Percentiles rank a stretch among this genome's conserved stretches.
These are phyloP conservation scores for Tillandsia fasciculata DNA, from an alignment of 176 grass and related monocot species.

Conservation along the genomic window DNA sequence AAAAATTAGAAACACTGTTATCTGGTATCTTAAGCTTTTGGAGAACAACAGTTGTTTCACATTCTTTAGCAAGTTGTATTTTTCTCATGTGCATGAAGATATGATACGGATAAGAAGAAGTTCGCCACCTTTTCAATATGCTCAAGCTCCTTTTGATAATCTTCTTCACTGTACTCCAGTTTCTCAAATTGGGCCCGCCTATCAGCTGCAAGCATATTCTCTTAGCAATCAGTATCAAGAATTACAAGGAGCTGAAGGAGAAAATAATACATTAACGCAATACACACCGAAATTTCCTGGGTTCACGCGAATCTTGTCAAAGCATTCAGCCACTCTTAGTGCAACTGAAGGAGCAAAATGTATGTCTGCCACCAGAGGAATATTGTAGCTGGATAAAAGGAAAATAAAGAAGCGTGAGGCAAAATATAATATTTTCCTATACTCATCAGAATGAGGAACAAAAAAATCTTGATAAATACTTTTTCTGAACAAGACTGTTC, in stretches of 20 bases:
- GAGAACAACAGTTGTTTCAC: no score
- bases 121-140: constrained; percentile 80
- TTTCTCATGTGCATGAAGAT: no score
- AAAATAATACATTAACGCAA: constrained; percentile 12
- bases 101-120: not conserved
- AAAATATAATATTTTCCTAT: constrained; percentile 12
- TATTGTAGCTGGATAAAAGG: constrained; percentile 53
- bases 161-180: constrained; percentile 79
- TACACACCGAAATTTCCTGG: constrained; percentile 92
- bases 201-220: constrained; percentile 58
- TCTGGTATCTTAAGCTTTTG: no score
- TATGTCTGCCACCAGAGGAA: constrained; percentile 97
- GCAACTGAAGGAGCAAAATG: constrained; percentile 95
- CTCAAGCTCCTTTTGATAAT: constrained; percentile 91
- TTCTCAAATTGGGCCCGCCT: constrained; percentile 90
- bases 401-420: constrained; percentile 1
- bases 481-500: constrained; percentile 92
- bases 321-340: constrained; percentile 91
- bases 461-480: constrained; percentile 38
- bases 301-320: constrained; percentile 99
- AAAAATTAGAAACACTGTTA: no score
- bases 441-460: not conserved
- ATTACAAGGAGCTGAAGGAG: constrained; percentile 13
- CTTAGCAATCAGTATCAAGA: constrained; percentile 15
- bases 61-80: no score